Evolutionary conservation across 2,329 filamentous ascomycete species (phyloP).

Genomic region (Colletotrichum trifolii): DNA sequence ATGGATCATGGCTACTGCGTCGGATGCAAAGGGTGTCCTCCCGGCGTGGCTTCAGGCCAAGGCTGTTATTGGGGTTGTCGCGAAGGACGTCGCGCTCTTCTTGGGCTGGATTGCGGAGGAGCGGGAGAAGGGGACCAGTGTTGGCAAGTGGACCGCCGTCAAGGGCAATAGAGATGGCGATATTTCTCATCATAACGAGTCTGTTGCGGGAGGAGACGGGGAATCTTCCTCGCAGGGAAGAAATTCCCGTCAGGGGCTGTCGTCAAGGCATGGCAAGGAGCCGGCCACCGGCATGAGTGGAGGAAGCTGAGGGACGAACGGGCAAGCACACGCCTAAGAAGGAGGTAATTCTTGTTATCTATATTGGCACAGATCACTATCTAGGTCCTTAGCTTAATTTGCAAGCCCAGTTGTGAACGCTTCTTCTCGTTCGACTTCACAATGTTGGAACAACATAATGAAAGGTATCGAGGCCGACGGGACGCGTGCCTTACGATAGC

Average conservation of each 20-base stretch:
- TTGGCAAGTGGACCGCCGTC: slow-evolving; percentile 35
- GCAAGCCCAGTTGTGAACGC: background rate
- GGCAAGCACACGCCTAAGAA: slow-evolving; percentile 14
- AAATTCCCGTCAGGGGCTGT: slow-evolving; percentile 25
- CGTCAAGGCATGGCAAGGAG: slow-evolving; percentile 25
- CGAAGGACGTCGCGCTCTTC: slow-evolving; percentile 78
- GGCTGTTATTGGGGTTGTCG: slow-evolving; percentile 70
- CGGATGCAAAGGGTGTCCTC: slow-evolving; percentile 74
- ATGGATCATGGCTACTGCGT: slow-evolving; percentile 84
- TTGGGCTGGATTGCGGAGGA: slow-evolving; percentile 68
- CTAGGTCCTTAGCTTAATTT: background rate
- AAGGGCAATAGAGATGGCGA: slow-evolving; percentile 26
- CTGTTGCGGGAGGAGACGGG: slow-evolving; percentile 17
- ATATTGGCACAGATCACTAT: background rate
- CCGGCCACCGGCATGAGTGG: slow-evolving; percentile 10
- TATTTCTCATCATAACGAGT: slow-evolving; percentile 10
- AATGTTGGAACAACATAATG: too few relatives aligned
- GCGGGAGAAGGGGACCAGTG: slow-evolving; percentile 44
- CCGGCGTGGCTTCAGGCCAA: slow-evolving; percentile 75
- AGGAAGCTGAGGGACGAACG: slow-evolving; percentile 19
- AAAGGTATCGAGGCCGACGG: too few relatives aligned
- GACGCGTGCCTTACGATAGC: too few relatives aligned
- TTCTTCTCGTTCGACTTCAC: too few relatives aligned
- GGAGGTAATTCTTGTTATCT: background rate
- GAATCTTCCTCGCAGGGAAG: slow-evolving; percentile 31